Evolutionary conservation across 1,284 basidiomycete genomes (phyloP), one percentile per base, ranked within the genome.

Genomic region (Pseudozyma sp.): DNA sequence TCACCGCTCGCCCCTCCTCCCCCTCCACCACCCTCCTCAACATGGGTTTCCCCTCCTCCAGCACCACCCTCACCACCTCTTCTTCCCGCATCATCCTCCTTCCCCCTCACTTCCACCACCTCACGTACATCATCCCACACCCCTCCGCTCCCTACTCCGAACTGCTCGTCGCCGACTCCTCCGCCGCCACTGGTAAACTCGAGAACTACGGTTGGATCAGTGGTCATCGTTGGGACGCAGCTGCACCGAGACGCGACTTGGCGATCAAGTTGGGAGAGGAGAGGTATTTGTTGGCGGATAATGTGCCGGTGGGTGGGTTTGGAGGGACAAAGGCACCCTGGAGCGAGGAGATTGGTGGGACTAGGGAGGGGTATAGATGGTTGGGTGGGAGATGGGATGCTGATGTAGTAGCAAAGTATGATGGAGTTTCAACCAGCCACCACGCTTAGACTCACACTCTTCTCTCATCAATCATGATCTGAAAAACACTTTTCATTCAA

Each of bases 281-380:
- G 16, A 33, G 33, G 31, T 54, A 19, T n/a, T 35, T 54, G 42
- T 19, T 54, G 31, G 31, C 52, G 8, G 52, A 45, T 11, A 24
- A 54, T 2, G 42, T 54, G 9, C 31, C 52, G 2, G 31, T 54
- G 17, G 42, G 40, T 5, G 42, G 52, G 5, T 24, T 54, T 31
- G 19, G 3, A 5, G 16, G 17, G 13, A 9, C 4, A 4, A 24
- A 7, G 5, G 34, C 53, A 1, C 52, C 52, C 8, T 54, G 52
- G 52, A 4, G 3, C 11, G 16, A 19, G 7, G 16, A 14, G 35
- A 37, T 9, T 10, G 35, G 6, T 4, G 16, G n/a, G 37, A 16
- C 29, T 10, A n/a, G 43, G 16, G 7, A 33, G 14, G 6, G 13
- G 13, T 46, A n/a, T n/a, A 17, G 16, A n/a, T 17, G 14, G n/a